Evolutionary conservation across 2,329 filamentous ascomycete species (phyloP), one percentile per base, ranked within the genome.

Genomic region (Tolypocladium amazonense): DNA sequence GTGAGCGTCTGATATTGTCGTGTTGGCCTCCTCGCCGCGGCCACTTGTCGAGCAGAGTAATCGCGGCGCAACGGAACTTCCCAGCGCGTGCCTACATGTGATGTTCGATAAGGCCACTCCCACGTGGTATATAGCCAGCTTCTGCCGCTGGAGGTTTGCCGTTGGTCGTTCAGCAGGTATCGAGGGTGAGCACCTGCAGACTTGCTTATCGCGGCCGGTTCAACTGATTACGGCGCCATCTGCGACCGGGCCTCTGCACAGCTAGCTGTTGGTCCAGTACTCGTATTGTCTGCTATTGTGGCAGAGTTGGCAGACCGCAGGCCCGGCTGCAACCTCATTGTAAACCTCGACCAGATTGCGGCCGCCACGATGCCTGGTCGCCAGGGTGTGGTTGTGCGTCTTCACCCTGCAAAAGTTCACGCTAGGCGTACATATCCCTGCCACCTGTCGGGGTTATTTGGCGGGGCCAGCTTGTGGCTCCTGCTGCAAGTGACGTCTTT

Each of bases 321-420:
- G 30, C 20, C 20, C n/a, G 39, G 14, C 39, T 20, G 39, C 39
- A 9, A 43, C 39, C 39, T n/a, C 39, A n/a, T 43, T 43, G 39
- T 8, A n/a, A 43, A 43, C 45, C 45, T 50, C 45, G 15, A 27
- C 18, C 25, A 20, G 20, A 25, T 30, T 33, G 15, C 1, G 27
- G 3, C 8, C 9, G 47, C 25, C 47, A 33, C 23, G 47, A 53
- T 53, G 30, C 50, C 18, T 53, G 50, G 27, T 27, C 1, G 18
- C 50, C 18, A 53, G 47, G 45, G 47, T 38, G 56, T 50, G 41
- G 20, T 41, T 43, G 55, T 30, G 38, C 41, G 27, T 45, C 35
- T 20, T 41, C 38, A 20, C 60, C 61, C 60, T 59, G 62, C 60
- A 62, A 63, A 58, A 62, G 56, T 59, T 62, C 54, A 39, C 58